These are phyloP conservation scores for Globisporangium takayamanum DNA, from an alignment of 352 stramenopile genomes.

Conservation along the genomic window DNA sequence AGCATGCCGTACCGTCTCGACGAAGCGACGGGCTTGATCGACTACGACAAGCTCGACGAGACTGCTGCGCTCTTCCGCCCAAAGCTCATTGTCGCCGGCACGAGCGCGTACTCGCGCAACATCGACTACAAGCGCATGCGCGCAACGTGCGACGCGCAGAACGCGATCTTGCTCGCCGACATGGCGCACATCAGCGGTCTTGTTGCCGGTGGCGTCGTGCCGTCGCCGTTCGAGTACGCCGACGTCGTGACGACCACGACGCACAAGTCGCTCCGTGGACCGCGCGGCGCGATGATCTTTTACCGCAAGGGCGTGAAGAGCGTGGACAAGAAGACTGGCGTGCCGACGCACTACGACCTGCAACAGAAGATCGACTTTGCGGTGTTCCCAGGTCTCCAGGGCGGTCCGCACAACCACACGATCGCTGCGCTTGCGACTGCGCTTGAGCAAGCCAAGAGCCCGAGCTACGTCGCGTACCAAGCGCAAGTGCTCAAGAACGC, in stretches of 20 bases:
- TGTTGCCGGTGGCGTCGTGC: conserved; percentile 94
- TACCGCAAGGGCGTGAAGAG: conserved; percentile 94
- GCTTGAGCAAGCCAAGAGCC: conserved; percentile 92
- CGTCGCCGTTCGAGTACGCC: conserved; percentile 95
- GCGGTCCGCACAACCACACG: conserved; percentile 99
- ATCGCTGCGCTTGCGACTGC: conserved; percentile 98
- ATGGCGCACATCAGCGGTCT: conserved; percentile 99
- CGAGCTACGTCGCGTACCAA: conserved; percentile 98
- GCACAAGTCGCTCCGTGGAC: conserved; percentile 98
- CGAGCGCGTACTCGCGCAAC: conserved; percentile 96
- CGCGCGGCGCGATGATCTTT: conserved; percentile 99
- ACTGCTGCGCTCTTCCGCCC: conserved; percentile 91
- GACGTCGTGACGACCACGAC: conserved; percentile 99
- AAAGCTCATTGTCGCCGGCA: conserved; percentile 98
- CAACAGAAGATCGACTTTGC: conserved; percentile 99
- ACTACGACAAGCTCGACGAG: conserved; percentile 98
- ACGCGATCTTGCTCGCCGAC: conserved; percentile 96
- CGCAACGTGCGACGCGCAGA: conserved; percentile 91
- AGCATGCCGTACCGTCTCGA: conserved; percentile 98
- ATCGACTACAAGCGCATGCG: conserved; percentile 99
- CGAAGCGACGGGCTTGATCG: conserved; percentile 94
- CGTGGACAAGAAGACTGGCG: conserved; percentile 93
- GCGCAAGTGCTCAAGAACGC: conserved; percentile 92
- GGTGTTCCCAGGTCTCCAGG: conserved; percentile 98
- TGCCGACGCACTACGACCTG: conserved; percentile 91